Conservation (phyloP, 208 protist species). For the Wallacemonas sp. region DNA sequence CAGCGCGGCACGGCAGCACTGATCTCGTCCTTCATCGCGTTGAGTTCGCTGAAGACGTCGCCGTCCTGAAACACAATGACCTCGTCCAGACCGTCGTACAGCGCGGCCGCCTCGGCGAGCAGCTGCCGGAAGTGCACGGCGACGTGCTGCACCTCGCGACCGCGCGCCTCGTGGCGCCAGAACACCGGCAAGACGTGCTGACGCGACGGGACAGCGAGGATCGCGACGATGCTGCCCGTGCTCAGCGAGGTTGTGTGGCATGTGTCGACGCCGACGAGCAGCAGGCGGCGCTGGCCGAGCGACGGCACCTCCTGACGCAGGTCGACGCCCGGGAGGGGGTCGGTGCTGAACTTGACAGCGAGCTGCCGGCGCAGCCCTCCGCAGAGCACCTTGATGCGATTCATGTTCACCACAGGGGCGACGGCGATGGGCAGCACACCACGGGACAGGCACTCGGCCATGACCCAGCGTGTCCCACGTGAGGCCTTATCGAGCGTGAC, state of each 20-base stretch:
- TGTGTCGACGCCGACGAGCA: slow-evolving; percentile 81
- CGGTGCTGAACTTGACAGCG: slow-evolving; percentile 52
- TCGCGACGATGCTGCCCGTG: slow-evolving; percentile 72
- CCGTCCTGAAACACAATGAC: slow-evolving; percentile 90
- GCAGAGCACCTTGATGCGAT: slow-evolving; percentile 35
- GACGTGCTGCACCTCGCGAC: slow-evolving; percentile 61
- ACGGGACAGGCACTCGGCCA: slow-evolving; percentile 79
- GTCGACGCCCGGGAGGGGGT: slow-evolving; percentile 77
- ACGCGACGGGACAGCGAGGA: slow-evolving; percentile 51
- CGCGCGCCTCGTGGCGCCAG: slow-evolving; percentile 77
- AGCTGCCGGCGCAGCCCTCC: slow-evolving; percentile 51
- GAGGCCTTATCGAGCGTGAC: slow-evolving; percentile 59
- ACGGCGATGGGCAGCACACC: slow-evolving; percentile 66
- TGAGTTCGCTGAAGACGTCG: slow-evolving; percentile 79
- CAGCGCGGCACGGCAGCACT: slow-evolving; percentile 41
- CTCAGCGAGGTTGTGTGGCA: slow-evolving; percentile 82
- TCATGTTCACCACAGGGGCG: slow-evolving; percentile 35
- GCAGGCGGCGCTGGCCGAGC: slow-evolving; percentile 48
- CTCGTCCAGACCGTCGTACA: slow-evolving; percentile 81
- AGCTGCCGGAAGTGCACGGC: slow-evolving; percentile 55
- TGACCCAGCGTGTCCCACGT: slow-evolving; percentile 70
- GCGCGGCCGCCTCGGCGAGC: slow-evolving; percentile 29
- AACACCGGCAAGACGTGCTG: slow-evolving; percentile 76
- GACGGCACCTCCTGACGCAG: slow-evolving; percentile 66
- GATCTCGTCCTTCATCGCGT: slow-evolving; percentile 61